Conservation (phyloP, 176 grass and related monocot species). For the Hordeum vulgare region DNA sequence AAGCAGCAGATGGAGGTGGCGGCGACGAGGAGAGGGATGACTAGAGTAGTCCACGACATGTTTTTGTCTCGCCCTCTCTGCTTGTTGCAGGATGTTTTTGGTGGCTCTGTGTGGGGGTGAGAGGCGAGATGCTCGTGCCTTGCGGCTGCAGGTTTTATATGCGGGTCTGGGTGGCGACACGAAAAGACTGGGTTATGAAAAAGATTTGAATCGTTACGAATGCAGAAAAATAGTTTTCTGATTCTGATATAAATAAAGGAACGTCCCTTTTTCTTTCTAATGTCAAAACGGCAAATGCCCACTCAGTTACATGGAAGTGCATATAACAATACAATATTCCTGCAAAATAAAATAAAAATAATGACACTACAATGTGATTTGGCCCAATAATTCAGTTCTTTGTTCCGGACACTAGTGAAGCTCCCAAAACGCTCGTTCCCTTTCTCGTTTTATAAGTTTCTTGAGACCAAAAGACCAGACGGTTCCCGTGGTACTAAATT, state of each 20-base stretch:
- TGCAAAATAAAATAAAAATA: no score
- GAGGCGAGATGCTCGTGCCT: background rate
- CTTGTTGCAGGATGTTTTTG: background rate
- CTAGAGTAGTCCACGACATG: constrained; percentile 9
- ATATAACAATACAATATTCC: background rate
- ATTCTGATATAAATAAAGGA: background rate
- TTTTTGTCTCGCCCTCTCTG: background rate
- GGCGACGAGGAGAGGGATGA: constrained; percentile 15
- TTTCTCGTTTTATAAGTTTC: background rate
- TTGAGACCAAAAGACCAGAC: background rate
- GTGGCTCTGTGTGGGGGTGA: background rate
- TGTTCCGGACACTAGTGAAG: background rate
- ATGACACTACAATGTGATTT: background rate
- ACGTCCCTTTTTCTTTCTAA: background rate
- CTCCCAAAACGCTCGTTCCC: background rate
- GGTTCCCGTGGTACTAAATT: no score
- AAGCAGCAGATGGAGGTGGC: constrained; percentile 24
- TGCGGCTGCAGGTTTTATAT: constrained; percentile 1
- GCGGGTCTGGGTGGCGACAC: background rate
- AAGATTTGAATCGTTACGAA: background rate
- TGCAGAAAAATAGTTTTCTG: background rate
- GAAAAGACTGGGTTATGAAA: background rate
- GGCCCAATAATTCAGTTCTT: background rate
- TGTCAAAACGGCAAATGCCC: background rate
- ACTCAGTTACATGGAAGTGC: background rate